These are phyloP conservation scores for Skeletonema menzelii DNA, from an alignment of 108 stramenopile genomes.

Conservation along the genomic window DNA sequence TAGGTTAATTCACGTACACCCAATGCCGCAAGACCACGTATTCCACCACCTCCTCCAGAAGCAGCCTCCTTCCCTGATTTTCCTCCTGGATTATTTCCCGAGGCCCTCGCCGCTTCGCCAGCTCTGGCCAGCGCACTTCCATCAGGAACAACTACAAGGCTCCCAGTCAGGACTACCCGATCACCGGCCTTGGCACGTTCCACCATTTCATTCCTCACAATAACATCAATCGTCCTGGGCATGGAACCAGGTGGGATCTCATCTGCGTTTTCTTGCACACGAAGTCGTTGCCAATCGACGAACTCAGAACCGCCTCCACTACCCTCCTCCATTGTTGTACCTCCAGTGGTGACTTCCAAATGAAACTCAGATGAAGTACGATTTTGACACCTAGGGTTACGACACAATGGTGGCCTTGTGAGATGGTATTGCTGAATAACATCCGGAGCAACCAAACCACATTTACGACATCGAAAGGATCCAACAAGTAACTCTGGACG, in stretches of 20 bases:
- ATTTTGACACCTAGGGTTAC: conserved; percentile 91
- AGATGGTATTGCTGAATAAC: conserved; percentile 96
- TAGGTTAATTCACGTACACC: conserved; percentile 98
- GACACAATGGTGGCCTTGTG: conserved; percentile 95
- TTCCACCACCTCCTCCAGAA: conserved; percentile 82
- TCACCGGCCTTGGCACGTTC: conserved; percentile 98
- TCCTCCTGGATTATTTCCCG: conserved; percentile 8
- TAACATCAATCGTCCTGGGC: conserved; percentile 95
- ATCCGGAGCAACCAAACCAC: conserved; percentile 71
- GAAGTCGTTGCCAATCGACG: conserved; percentile 97
- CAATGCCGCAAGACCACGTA: conserved; percentile 86
- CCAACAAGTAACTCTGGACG: conserved; percentile 96
- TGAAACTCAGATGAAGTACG: conserved; percentile 66
- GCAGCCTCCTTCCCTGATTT: conserved; percentile 52
- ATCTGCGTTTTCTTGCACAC: conserved; percentile 97
- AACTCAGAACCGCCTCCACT: conserved; percentile 65
- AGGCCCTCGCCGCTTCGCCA: conserved; percentile 74
- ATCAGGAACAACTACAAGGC: conserved; percentile 94
- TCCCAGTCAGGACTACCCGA: conserved; percentile 88
- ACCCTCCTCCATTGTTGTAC: neutral
- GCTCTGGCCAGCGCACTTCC: conserved; percentile 83
- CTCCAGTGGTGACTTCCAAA: conserved; percentile 50
- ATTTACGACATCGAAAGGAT: conserved; percentile 93
- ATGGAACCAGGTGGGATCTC: conserved; percentile 98
- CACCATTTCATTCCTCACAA: conserved; percentile 95